Percentiles rank a stretch among this genome's conserved stretches.
These are phyloP conservation scores for Tylopilus sp. DNA, from an alignment of 1,284 basidiomycete genomes.

Conservation along the genomic window DNA sequence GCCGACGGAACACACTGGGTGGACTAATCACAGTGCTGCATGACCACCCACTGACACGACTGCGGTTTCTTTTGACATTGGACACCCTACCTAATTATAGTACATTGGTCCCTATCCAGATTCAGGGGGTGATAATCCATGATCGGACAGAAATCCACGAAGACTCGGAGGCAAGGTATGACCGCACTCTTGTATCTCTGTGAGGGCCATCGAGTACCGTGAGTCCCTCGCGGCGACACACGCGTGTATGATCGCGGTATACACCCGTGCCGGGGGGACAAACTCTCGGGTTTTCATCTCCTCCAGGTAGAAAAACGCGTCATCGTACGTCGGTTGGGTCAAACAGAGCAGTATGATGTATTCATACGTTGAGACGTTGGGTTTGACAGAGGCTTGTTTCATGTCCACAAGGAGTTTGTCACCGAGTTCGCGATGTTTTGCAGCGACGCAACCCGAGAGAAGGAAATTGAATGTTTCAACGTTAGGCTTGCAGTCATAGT, in stretches of 20 bases:
- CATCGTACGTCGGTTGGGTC: slow-evolving; percentile 71
- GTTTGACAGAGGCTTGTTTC: slow-evolving; percentile 50
- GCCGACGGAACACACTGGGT: not conserved
- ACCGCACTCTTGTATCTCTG: slow-evolving; percentile 63
- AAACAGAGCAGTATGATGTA: slow-evolving; percentile 66
- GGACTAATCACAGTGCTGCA: too few species aligned
- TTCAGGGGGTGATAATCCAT: slow-evolving; percentile 8
- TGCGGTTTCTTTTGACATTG: not conserved
- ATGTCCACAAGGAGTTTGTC: slow-evolving; percentile 61
- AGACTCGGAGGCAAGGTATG: slow-evolving; percentile 38
- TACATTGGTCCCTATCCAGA: not conserved
- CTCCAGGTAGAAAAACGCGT: slow-evolving; percentile 85
- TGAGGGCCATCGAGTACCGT: slow-evolving; percentile 61
- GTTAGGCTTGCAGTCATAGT: slow-evolving; percentile 56
- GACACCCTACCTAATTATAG: too few species aligned
- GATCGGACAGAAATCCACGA: slow-evolving; percentile 31
- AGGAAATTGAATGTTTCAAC: slow-evolving; percentile 69
- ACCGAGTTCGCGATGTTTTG: slow-evolving; percentile 56
- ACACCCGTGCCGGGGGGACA: slow-evolving; percentile 54
- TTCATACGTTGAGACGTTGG: slow-evolving; percentile 60
- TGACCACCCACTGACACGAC: not conserved
- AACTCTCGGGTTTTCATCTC: slow-evolving; percentile 72
- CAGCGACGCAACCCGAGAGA: slow-evolving; percentile 58
- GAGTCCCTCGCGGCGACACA: slow-evolving; percentile 57
- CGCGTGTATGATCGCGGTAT: slow-evolving; percentile 57